Percentiles rank a stretch among this genome's conserved stretches.
These are phyloP conservation scores for Inga leiocalycina DNA, from an alignment of 306 rosid genomes.

Conservation along the genomic window DNA sequence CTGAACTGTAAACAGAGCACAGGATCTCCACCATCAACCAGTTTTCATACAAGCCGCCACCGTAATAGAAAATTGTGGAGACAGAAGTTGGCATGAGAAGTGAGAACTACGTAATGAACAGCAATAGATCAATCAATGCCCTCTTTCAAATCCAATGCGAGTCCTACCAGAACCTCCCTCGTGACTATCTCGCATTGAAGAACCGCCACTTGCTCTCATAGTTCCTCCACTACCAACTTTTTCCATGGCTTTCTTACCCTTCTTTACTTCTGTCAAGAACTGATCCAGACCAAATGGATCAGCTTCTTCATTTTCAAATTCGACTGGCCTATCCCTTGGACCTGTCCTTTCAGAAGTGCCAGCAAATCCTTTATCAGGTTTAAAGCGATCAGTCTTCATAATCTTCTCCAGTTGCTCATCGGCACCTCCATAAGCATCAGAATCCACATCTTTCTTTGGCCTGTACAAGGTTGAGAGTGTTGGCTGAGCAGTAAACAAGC, in stretches of 20 bases:
- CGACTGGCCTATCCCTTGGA: slow-evolving; percentile 81
- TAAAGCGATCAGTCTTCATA: slow-evolving; percentile 89
- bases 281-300: slow-evolving; percentile 95
- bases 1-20: background rate
- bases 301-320: slow-evolving; percentile 90
- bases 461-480: slow-evolving; percentile 82
- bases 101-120: background rate
- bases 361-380: slow-evolving; percentile 73
- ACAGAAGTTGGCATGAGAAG: background rate
- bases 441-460: slow-evolving; percentile 84
- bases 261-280: slow-evolving; percentile 80
- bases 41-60: background rate
- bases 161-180: slow-evolving; percentile 81
- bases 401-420: slow-evolving; percentile 94
- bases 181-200: slow-evolving; percentile 72
- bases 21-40: slow-evolving; percentile 9
- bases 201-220: slow-evolving; percentile 90
- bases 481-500: slow-evolving; percentile 82
- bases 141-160: slow-evolving; percentile 86
- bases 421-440: slow-evolving; percentile 79
- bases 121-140: slow-evolving; percentile 48
- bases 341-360: slow-evolving; percentile 75
- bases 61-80: background rate
- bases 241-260: slow-evolving; percentile 82
- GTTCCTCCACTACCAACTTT: slow-evolving; percentile 80